Base-by-base conservation (phyloP, 495 filamentous ascomycete genomes). In the Penicillium daleae region DNA sequence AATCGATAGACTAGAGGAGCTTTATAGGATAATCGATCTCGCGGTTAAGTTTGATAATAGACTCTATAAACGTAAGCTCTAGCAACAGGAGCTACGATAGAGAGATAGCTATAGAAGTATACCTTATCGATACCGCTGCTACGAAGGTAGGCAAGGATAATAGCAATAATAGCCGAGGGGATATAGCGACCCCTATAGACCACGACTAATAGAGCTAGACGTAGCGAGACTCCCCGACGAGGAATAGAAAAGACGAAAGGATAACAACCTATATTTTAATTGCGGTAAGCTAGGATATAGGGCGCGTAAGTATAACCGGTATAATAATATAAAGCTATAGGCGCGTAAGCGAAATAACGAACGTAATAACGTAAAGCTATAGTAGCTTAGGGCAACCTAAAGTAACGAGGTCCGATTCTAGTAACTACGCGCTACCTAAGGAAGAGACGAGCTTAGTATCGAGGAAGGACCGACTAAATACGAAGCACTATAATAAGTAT, bases 161-260 rank as follows among this genome's bases (percentile, higher is more conserved):
- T 9, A n/a, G n/a, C 29, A 7, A 31, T 7, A 7, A 51, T 5
- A 51, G n/a, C 29, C 56, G 0, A 58, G 39, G 26, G 39, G 48
- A n/a, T 58, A 58, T 26, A 33, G 17, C 26, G 27, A 58, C 9
- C 56, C 40, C 24, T 58, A 58, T 24, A 17, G 56, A 48, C 56
- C 17, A 48, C 13, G 15, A 33, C 56, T 24, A 22, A 58, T 58
- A 24, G 40, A 58, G 56, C 56, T 58, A 3, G 6, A 58, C 19
- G 27, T 17, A 58, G 56, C n/a, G 15, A 58, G 40, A 49, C 56
- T 58, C 40, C 27, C 24, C 0, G 21, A 24, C 4, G 10, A 49
- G 35, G 56, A 58, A 49, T 4, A 58, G n/a, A 49, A 46, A 21
- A 7, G 39, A 6, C 6, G 40, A 21, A 58, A 58, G 19, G 37